phyloP scores from a whole-genome alignment of 2,329 filamentous ascomycete genomes.

The Thermoascus crustaceus region DNA sequence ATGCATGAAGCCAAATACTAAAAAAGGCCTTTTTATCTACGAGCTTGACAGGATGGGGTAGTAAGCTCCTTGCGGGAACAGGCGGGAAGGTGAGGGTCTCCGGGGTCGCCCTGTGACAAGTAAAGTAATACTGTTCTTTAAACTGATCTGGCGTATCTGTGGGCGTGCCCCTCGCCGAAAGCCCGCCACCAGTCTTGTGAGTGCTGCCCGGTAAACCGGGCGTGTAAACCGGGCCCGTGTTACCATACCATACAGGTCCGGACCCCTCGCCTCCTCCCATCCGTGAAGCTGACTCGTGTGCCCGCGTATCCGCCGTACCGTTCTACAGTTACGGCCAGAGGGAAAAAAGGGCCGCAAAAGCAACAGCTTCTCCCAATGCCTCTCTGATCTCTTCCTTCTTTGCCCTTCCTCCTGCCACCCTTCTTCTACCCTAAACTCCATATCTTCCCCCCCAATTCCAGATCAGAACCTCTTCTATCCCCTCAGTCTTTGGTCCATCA shows the following conservation, averaged over 20 bases:
- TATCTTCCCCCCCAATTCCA: conserved; percentile 22
- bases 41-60: too few species aligned
- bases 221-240: conserved; percentile 7
- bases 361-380: conserved; percentile 23
- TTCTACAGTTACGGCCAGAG: conserved; percentile 24
- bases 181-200: too few species aligned
- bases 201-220: conserved; percentile 2
- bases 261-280: conserved; percentile 13
- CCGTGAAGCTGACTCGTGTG: background rate
- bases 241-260: conserved; percentile 18
- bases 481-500: conserved; percentile 25
- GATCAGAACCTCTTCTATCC: conserved; percentile 22
- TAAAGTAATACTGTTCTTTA: too few species aligned
- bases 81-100: too few species aligned
- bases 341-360: conserved; percentile 26
- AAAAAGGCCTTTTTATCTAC: too few species aligned
- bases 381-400: conserved; percentile 27
- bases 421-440: conserved; percentile 5
- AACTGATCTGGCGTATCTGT: background rate
- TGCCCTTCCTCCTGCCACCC: conserved; percentile 29
- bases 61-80: too few species aligned
- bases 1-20: too few species aligned
- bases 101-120: too few species aligned
- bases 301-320: conserved; percentile 18
- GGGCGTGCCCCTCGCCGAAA: conserved; percentile 1